Base-by-base conservation (phyloP, 768 basidiomycete species). In the Glaciozyma antarctica region DNA sequence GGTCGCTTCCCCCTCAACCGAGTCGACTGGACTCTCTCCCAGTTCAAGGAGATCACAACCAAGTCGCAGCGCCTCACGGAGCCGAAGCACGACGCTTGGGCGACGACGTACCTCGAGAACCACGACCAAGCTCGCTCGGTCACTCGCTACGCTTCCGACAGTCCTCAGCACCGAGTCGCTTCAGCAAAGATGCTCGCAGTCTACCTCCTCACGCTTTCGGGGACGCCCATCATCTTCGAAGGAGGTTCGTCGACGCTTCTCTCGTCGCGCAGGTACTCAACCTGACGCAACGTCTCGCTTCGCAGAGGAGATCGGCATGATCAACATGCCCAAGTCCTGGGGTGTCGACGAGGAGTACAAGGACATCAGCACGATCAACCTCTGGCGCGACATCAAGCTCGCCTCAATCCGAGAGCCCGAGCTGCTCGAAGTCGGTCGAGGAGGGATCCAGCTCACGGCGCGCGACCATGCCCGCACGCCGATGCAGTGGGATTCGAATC, bases 201-300 rank as follows among this genome's bases (percentile, higher is more conserved):
- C 61, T 75, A 87, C 44, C 81, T 87, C 67, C 77, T 82, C 44
- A 81, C 83, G 2, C 83, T 85, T 49, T 77, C 80, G 12, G 87
- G 87, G 9, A 87, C 87, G 24, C 76, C 84, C 66, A 88, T 84
- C 73, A 78, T 89, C 16, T 88, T 84, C 73, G 86, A 88, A 77
- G 87, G 86, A 9, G 59, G 67, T 65, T 28, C 16, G 67, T 52
- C 8, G 3, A 19, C 13, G 15, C n/a, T 16, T 80, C 32, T 22
- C 5, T 26, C 16, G 1, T 26, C 22, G 24, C 26, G 2, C 17
- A 21, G 19, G 8, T 24, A 19, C 38, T 41, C 26, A 52, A 19
- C n/a, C 34, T 30, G 24, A 22, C 24, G 24, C 22, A 10, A 2
- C 24, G 38, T 15, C 15, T 56, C 32, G 21, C 19, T 52, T 34